Base-by-base conservation (phyloP, 2,329 filamentous ascomycete genomes). In the Talaromyces islandicus region DNA sequence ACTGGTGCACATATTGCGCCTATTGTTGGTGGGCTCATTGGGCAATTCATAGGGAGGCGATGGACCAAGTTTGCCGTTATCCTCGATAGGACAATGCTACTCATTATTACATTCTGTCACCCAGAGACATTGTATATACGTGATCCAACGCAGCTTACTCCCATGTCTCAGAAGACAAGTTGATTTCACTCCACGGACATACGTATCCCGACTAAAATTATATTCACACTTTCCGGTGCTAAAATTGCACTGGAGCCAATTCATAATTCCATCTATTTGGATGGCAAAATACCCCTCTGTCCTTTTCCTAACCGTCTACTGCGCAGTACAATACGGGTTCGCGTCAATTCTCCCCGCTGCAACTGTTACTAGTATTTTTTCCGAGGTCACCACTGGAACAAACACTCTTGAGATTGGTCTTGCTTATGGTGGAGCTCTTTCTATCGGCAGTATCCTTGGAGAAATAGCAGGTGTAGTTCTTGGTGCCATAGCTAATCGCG, bases 1-100 rank as follows among this genome's bases (percentile, higher is more conserved):
- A 52, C 24, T 2, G 56, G 56, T 14, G 56, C 56, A 29, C 56
- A 58, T n/a, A 53, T 57, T 25, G 56, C 56, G 12, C 56, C 56
- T 2, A 56, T 56, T 17, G 11, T 56, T 7, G 38, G 38, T 5
- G 32, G 54, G 1, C 6, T 56, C 2, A 56, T 56, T 19, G 54
- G 54, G 11, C 38, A 56, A 25, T 56, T 19, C 35, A 32, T 56
- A 11, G 32, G 32, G 4, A 48, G 38, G 54, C n/a, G 38, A 48
- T 56, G 54, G 54, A 56, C 38, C 38, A 56, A 56, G 17, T 56
- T 56, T 21, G 54, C 54, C 14, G 54, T 38, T 21, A 56, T 56
- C 6, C 54, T 56, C 17, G 38, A 56, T 19, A 38, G 54, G 4
- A 29, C 30, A 10, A 56, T 56, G 32, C 38, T 56, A 7, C 54